Percentiles rank a stretch among this genome's conserved stretches.
Conservation (phyloP, 2,329 filamentous ascomycete genomes). For the Cladorrhinum sp. region DNA sequence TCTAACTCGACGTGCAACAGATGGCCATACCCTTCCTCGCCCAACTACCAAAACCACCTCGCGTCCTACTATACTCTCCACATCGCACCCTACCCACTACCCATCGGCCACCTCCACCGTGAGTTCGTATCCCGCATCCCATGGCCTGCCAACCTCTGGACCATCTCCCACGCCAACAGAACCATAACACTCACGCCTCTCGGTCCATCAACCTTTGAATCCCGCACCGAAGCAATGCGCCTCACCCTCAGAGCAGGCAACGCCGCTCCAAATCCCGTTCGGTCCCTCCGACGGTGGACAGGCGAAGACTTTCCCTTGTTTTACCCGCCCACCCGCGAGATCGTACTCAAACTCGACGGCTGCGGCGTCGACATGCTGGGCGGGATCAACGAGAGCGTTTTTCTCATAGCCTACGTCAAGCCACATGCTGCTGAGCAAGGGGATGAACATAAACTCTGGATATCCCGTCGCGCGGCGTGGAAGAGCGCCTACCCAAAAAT, state of each 20-base stretch:
- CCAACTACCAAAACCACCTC: not conserved
- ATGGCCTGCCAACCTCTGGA: not conserved
- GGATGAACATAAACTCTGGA: not conserved
- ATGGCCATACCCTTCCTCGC: not conserved
- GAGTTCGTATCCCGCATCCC: not conserved
- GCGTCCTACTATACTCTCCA: not conserved
- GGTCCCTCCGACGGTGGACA: not conserved
- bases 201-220: not conserved
- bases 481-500: not conserved
- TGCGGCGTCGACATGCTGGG: constrained; percentile 4
- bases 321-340: not conserved
- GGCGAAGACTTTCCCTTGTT: not conserved
- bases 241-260: not conserved
- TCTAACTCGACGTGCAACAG: not conserved
- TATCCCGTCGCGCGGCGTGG: not conserved
- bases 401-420: not conserved
- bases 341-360: not conserved
- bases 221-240: not conserved
- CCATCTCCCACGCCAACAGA: not conserved
- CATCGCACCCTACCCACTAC: not conserved
- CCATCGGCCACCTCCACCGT: not conserved
- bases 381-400: constrained; percentile 3
- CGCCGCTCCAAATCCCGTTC: not conserved
- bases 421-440: not conserved
- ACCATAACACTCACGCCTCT: not conserved